Percentiles rank a stretch among this genome's conserved stretches.
These are phyloP conservation scores for Cystobasidium pallidum DNA, from an alignment of 1,284 basidiomycete genomes.

Conservation along the genomic window DNA sequence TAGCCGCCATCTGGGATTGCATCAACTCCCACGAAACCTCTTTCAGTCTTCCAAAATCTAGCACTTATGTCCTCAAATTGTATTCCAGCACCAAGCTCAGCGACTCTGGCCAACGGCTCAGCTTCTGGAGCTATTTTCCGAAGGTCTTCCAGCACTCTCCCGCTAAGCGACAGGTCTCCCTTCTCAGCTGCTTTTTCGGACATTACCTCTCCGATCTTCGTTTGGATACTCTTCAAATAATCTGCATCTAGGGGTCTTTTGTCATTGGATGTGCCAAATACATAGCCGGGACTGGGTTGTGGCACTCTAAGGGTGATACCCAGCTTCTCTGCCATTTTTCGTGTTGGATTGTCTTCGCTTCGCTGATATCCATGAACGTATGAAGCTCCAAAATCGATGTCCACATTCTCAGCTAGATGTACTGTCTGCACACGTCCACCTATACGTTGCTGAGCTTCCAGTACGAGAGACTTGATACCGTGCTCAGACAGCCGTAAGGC, in stretches of 20 bases:
- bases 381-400: slow-evolving; percentile 50
- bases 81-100: slow-evolving; percentile 55
- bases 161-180: slow-evolving; percentile 17
- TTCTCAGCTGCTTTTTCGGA: slow-evolving; percentile 24
- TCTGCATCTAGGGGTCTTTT: slow-evolving; percentile 17
- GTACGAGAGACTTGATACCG: slow-evolving; percentile 84
- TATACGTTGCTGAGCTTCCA: slow-evolving; percentile 89
- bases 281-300: slow-evolving; percentile 20
- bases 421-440: slow-evolving; percentile 67
- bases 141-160: slow-evolving; percentile 20
- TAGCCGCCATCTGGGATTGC: slow-evolving; percentile 61
- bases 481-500: slow-evolving; percentile 77
- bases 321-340: slow-evolving; percentile 35
- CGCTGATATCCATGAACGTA: slow-evolving; percentile 44
- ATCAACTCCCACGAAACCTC: slow-evolving; percentile 60
- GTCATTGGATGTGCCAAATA: slow-evolving; percentile 19
- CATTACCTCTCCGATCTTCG: slow-evolving; percentile 10
- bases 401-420: slow-evolving; percentile 48
- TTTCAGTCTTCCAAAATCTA: slow-evolving; percentile 57
- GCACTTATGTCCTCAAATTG: slow-evolving; percentile 58
- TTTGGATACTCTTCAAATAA: slow-evolving; percentile 5
- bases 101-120: slow-evolving; percentile 21
- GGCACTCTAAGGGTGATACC: slow-evolving; percentile 34
- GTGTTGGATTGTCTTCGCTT: slow-evolving; percentile 30
- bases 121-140: slow-evolving; percentile 23